Conservation (phyloP, 257 asterid species). For the Solanum appendiculatum region DNA sequence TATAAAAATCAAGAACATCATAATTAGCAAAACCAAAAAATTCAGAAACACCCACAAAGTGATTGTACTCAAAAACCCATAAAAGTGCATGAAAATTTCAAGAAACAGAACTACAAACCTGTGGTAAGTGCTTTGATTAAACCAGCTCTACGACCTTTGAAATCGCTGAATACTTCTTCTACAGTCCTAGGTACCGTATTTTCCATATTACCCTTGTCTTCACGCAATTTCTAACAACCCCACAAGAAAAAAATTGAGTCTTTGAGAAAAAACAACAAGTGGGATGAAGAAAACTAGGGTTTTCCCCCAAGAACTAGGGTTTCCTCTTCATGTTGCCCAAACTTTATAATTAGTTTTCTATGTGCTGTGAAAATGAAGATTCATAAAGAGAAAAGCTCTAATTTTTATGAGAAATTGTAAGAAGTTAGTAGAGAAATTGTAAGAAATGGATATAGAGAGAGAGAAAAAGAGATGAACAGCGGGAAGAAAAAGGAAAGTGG, state of each 20-base stretch:
- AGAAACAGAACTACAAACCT: background rate
- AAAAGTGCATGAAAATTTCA: background rate
- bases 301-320: background rate
- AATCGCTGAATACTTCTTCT: slow-evolving; percentile 63
- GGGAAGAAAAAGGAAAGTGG: background rate
- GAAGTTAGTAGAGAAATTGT: background rate
- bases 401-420: background rate
- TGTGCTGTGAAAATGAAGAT: background rate
- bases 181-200: slow-evolving; percentile 53
- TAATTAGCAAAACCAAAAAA: background rate
- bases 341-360: background rate
- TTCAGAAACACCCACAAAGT: background rate
- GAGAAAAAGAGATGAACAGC: background rate
- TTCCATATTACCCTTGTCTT: background rate
- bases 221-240: background rate
- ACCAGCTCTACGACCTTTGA: slow-evolving; percentile 82
- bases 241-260: background rate
- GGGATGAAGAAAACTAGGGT: background rate
- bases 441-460: background rate
- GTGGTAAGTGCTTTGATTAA: slow-evolving; percentile 46
- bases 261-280: background rate
- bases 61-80: background rate
- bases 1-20: background rate
- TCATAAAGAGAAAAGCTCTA: background rate
- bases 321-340: background rate